A percentile compares a stretch with the other conserved stretches of the same genome.
phyloP scores from a whole-genome alignment of 495 filamentous ascomycete genomes.

The Wilcoxina mikolae region DNA sequence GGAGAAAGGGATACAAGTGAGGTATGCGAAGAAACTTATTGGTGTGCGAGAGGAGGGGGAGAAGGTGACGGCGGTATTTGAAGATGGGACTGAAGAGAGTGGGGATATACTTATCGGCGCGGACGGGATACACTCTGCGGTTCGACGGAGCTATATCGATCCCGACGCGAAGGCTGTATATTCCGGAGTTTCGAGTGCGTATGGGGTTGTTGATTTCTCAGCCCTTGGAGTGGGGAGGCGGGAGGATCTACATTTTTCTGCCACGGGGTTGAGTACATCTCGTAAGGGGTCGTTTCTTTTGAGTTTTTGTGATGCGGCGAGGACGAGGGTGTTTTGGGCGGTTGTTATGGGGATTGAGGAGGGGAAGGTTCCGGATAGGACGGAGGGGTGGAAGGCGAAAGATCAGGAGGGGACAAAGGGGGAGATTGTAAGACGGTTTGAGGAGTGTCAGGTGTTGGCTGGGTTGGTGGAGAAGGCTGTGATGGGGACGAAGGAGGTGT shows the following conservation, averaged over 20 bases:
- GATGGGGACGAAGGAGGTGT: neutral
- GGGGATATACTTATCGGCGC: neutral
- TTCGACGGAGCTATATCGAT: neutral
- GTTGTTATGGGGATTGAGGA: neutral
- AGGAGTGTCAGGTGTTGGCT: neutral
- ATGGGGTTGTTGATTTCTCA: neutral
- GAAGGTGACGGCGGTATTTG: neutral
- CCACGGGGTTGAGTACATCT: neutral
- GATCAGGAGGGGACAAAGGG: neutral
- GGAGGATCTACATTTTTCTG: neutral
- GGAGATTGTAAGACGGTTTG: neutral
- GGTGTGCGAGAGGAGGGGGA: neutral
- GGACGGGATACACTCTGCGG: neutral
- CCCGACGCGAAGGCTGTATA: neutral
- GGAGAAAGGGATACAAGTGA: neutral
- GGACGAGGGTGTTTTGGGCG: neutral
- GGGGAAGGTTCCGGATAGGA: neutral
- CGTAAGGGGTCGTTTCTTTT: neutral
- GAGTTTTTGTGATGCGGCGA: neutral
- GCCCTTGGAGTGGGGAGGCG: neutral
- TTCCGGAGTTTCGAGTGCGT: neutral
- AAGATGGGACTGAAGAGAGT: neutral
- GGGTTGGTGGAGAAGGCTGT: neutral
- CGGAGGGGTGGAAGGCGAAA: neutral
- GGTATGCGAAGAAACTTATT: neutral